Base-by-base conservation (phyloP, 2,329 filamentous ascomycete genomes). In the Colletotrichum neosansevieriae region DNA sequence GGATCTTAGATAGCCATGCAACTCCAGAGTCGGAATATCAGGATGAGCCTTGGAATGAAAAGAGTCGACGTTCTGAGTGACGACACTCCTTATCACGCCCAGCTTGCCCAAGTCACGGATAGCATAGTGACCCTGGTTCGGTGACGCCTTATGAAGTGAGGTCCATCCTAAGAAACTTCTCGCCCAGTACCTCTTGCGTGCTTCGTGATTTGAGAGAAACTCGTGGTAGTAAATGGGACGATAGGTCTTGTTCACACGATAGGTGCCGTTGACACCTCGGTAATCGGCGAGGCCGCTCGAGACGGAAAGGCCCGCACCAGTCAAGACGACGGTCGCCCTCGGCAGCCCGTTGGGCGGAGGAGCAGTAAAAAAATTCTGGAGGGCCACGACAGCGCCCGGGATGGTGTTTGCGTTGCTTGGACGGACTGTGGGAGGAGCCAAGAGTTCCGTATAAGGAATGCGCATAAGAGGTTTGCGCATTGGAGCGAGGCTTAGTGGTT, bases 61-160 rank as follows among this genome's bases (percentile, higher is more conserved):
- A 2, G 94, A 97, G 80, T 99, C 96, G 58, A 99, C 96, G 76
- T 98, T 98, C 78, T 99, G 96, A 45, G 96, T 98, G 73, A 99
- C 89, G 67, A 98, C 92, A 60, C 84, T 88, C 65, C 86, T 87
- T 47, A 98, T 83, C 57, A 94, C 80, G 2, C 94, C 94, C 72
- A 96, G 82, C 4, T 86, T 79, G 3, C 89, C 92, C 40, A 98
- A 82, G 71, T 91, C 86, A 59, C 88, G 85, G 64, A 98, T 87
- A 2, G 94, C 94, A 76, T 88, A 85, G 80, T 99, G 96, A 2
- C 90, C 90, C 3, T 83, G 81, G 76, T 98, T 98, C 12, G 95
- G 94, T 66, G 82, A 83, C n/a, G 94, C 93, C 70, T 89, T 91
- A 75, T 92, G 83, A 72, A 98, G 82, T 50, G 89, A 94, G 4